Base-by-base conservation (phyloP, 2,329 filamentous ascomycete genomes). In the Apiospora pterosperma region DNA sequence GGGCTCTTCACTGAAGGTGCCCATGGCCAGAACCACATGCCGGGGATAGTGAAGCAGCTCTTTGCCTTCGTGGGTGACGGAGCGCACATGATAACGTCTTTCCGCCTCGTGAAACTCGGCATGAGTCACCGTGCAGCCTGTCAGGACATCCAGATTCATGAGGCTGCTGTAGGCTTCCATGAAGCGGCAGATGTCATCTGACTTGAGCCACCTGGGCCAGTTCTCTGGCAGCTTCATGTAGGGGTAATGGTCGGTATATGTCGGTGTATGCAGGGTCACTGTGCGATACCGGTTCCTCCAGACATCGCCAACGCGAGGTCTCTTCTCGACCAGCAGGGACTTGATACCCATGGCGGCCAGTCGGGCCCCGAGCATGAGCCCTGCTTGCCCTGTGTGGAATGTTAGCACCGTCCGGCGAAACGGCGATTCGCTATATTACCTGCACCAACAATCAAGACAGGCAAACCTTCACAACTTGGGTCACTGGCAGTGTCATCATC, bases 231-330 rank as follows among this genome's bases (percentile, higher is more conserved):
- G 71, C 19, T 68, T 67, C 14, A 74, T 61, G 61, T 68, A 74
- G 2, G 72, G 67, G 34, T 71, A 64, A 52, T 74, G 70, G 28
- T 72, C 70, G 19, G 68, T 69, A 58, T 67, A 69, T 7, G 62
- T 69, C 11, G 70, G 70, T 7, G 71, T 73, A 65, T 73, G 63
- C 10, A 67, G 61, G 11, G 60, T 66, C 39, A 69, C 59, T 19
- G 48, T 68, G 28, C 78, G 74, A 65, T 85, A 85, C n/a, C 83
- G 76, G 19, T 79, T 76, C 3, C 80, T 72, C 83, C 83, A 85
- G 61, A 81, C 82, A 66, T 84, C 82, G 5, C 82, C 82, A 11
- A 84, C 73, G 0, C 78, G 73, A 19, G 77, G 72, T 42, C 80
- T 78, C 62, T 77, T 76, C 61, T 85, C 82, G 16, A 84, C 69